These are phyloP conservation scores for Pharnaceum exiguum DNA, from an alignment of 148 eudicot genomes.

Conservation along the genomic window DNA sequence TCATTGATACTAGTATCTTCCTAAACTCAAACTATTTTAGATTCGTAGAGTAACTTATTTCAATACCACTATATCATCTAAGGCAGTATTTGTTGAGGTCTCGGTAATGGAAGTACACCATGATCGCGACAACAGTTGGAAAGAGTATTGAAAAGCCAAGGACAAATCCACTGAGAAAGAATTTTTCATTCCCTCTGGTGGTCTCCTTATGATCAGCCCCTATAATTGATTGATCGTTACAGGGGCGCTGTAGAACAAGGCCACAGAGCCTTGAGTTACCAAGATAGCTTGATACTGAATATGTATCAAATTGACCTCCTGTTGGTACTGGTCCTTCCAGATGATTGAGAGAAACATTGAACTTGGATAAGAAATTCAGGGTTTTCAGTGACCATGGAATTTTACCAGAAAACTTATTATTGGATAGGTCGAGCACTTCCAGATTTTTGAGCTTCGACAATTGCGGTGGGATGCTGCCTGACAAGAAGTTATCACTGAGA, in stretches of 20 bases:
- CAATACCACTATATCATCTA: too few species aligned
- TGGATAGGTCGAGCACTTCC: constrained; percentile 42
- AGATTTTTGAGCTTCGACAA: constrained; percentile 45
- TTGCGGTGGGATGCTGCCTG: constrained; percentile 45
- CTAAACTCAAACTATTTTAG: too few species aligned
- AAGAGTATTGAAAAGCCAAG: too few species aligned
- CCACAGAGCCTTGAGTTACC: constrained; percentile 56
- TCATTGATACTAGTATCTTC: too few species aligned
- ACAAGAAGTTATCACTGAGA: constrained; percentile 41
- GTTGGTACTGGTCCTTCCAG: constrained; percentile 41
- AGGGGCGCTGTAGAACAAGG: constrained; percentile 24
- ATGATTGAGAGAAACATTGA: constrained; percentile 38
- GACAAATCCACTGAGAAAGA: too few species aligned
- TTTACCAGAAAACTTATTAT: constrained; percentile 47
- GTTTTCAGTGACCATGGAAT: constrained; percentile 45
- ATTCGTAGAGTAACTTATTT: too few species aligned
- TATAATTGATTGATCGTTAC: constrained; percentile 26
- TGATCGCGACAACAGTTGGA: too few species aligned
- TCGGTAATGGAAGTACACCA: too few species aligned
- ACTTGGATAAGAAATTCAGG: constrained; percentile 29
- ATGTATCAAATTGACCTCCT: constrained; percentile 39
- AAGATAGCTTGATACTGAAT: constrained; percentile 23
- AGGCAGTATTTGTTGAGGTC: too few species aligned
- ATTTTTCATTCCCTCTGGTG: too few species aligned
- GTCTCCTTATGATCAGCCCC: too few species aligned